Conservation (phyloP, 352 stramenopile species). For the Pythium grandisporangium region DNA sequence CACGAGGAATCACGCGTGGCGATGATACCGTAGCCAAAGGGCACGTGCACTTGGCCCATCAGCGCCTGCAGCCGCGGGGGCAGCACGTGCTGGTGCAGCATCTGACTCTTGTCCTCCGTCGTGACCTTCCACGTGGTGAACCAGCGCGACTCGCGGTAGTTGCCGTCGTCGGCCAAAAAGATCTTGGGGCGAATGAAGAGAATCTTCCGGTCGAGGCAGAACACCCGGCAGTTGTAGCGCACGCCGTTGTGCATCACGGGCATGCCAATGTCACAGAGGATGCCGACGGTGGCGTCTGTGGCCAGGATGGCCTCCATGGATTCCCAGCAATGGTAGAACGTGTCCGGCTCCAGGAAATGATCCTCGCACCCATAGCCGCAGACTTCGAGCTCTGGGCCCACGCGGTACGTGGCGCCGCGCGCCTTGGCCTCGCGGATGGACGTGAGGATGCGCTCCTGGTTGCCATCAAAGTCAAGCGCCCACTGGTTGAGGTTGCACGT, state of each 20-base stretch:
- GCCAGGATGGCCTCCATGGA: constrained; percentile 83
- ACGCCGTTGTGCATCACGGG: constrained; percentile 93
- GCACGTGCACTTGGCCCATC: constrained; percentile 67
- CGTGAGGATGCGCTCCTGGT: constrained; percentile 87
- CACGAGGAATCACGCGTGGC: constrained; percentile 82
- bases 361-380: constrained; percentile 99
- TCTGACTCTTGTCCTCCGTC: constrained; percentile 21
- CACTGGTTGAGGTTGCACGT: constrained; percentile 99
- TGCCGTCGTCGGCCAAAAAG: constrained; percentile 94
- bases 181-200: constrained; percentile 93
- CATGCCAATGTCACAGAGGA: constrained; percentile 98
- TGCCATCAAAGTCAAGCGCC: constrained; percentile 98
- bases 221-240: constrained; percentile 97
- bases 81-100: constrained; percentile 72
- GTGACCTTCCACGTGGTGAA: constrained; percentile 81
- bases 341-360: constrained; percentile 98
- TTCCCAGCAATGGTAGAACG: constrained; percentile 97
- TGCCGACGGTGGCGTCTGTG: constrained; percentile 85
- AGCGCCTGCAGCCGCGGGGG: constrained; percentile 74
- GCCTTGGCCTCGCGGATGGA: constrained; percentile 89
- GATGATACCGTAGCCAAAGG: constrained; percentile 77
- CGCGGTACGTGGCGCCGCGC: constrained; percentile 83
- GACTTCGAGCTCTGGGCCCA: constrained; percentile 97
- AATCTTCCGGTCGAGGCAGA: constrained; percentile 91
- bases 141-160: constrained; percentile 96